Evolutionary conservation across 306 rosid species (phyloP).

Genomic region (Prunus armeniaca): DNA sequence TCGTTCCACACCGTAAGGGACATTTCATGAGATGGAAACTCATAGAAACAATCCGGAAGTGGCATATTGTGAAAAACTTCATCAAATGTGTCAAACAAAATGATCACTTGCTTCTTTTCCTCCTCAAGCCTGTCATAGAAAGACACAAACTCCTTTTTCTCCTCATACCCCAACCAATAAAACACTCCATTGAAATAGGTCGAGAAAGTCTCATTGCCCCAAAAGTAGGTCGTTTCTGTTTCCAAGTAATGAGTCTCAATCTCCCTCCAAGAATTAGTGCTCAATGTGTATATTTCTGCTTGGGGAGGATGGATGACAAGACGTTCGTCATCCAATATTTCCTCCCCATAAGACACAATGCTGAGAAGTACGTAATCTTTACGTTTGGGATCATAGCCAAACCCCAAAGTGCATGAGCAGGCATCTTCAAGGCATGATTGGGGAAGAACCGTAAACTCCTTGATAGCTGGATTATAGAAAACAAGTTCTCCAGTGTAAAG

Average conservation of each 20-base stretch:
- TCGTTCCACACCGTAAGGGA: not conserved
- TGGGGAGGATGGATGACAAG: not conserved
- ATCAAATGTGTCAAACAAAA: not conserved
- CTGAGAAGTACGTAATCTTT: not conserved
- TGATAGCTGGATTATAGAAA: constrained; percentile 7
- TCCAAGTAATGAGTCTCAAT: not conserved
- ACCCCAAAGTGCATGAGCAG: not conserved
- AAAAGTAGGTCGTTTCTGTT: not conserved
- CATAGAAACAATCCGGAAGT: not conserved
- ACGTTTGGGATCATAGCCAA: not conserved
- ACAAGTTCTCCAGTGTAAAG: not conserved
- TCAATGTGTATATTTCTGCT: constrained; percentile 5
- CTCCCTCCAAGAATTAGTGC: constrained; percentile 13
- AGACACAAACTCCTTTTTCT: not conserved
- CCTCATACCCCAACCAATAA: constrained; percentile 6
- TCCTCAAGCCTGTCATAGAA: not conserved
- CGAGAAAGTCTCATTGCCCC: not conserved
- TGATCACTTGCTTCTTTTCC: not conserved
- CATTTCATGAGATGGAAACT: not conserved
- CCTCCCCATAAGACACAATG: not conserved
- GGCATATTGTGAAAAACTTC: not conserved
- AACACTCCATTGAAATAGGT: not conserved
- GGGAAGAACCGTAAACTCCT: not conserved
- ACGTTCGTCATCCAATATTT: not conserved
- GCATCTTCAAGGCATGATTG: not conserved